phyloP scores from a whole-genome alignment of 805 yeast genomes.

The Pichia deserticola region DNA sequence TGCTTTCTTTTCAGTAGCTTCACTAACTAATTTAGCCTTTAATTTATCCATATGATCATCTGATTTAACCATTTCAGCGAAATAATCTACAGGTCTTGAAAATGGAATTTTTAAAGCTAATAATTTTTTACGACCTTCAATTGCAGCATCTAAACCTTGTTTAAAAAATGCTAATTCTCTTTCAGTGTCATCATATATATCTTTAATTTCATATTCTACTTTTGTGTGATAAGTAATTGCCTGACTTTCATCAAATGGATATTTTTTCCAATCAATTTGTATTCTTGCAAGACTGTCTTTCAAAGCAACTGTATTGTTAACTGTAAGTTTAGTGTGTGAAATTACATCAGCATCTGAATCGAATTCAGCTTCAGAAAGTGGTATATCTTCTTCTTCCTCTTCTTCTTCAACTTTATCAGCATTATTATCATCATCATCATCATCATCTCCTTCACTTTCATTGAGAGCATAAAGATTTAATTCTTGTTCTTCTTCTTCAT shows the following conservation, averaged over 20 bases:
- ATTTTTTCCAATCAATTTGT: constrained; percentile 55
- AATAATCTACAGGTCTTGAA: constrained; percentile 88
- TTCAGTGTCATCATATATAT: constrained; percentile 91
- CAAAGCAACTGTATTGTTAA: constrained; percentile 82
- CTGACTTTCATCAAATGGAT: constrained; percentile 80
- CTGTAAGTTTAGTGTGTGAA: constrained; percentile 82
- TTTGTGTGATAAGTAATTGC: constrained; percentile 52
- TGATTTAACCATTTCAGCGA: constrained; percentile 97
- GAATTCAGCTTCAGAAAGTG: constrained; percentile 83
- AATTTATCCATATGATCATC: constrained; percentile 97
- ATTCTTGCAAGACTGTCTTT: constrained; percentile 62
- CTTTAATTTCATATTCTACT: constrained; percentile 64
- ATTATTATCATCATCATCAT: constrained; percentile 20
- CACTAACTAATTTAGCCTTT: constrained; percentile 71
- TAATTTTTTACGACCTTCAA: constrained; percentile 58
- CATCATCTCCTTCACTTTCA: constrained; percentile 39
- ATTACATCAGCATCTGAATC: constrained; percentile 94
- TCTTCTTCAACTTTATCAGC: constrained; percentile 41
- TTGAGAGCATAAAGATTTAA: constrained; percentile 17
- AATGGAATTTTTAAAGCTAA: constrained; percentile 74
- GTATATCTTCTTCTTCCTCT: constrained; percentile 74
- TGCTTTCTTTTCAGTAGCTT: constrained; percentile 75
- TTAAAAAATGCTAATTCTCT: constrained; percentile 93
- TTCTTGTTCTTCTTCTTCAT: constrained; percentile 31
- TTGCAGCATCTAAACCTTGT: constrained; percentile 83